These are phyloP conservation scores for Dictyostelium gargantuum DNA, from an alignment of 208 protist species.

Conservation along the genomic window DNA sequence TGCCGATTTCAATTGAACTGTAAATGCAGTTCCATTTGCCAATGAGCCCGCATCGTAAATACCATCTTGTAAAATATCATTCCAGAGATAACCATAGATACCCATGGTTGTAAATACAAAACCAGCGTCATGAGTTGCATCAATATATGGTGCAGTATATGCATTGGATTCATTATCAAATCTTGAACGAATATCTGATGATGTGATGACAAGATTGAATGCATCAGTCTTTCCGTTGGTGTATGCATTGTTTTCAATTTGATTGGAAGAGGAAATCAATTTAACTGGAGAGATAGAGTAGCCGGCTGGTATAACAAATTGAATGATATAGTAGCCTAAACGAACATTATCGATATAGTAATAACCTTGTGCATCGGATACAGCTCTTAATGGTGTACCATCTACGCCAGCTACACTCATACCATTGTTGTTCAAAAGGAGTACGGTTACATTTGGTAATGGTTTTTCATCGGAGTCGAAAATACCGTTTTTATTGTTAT, in stretches of 20 bases:
- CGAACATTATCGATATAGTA: slow-evolving; percentile 14
- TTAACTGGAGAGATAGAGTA: not conserved
- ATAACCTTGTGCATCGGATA: not conserved
- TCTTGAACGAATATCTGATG: not conserved
- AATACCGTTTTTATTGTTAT: slow-evolving; percentile 11
- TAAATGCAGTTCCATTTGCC: not conserved
- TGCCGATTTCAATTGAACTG: not conserved
- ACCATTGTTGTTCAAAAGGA: not conserved
- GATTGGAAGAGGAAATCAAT: not conserved
- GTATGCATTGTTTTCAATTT: not conserved
- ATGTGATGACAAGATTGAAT: not conserved
- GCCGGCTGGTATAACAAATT: not conserved
- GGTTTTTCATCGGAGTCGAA: not conserved
- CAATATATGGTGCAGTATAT: not conserved
- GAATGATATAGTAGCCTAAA: not conserved
- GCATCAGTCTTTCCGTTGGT: not conserved
- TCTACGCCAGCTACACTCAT: not conserved
- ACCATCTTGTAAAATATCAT: slow-evolving; percentile 33
- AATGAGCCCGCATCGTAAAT: not conserved
- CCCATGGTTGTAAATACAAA: not conserved
- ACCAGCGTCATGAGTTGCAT: not conserved
- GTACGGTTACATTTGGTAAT: not conserved
- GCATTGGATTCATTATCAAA: not conserved
- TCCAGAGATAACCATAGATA: slow-evolving; percentile 22
- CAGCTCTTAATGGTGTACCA: not conserved